Base-by-base conservation (phyloP, 352 stramenopile species). In the Phytophthora podocarpi region DNA sequence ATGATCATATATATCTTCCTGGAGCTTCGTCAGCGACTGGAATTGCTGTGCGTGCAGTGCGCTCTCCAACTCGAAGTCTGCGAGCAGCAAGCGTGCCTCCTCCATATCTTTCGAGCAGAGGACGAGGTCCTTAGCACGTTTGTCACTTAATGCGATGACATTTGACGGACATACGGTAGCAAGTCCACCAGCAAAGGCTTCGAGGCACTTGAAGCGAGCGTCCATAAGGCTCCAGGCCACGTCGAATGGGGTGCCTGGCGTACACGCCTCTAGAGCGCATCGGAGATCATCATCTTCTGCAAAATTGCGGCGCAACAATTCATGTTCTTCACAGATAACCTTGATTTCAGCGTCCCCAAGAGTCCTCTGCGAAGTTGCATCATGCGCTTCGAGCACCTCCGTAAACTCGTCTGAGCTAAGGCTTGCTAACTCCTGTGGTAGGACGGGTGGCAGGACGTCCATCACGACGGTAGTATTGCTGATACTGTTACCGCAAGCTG, bases 131-230 rank as follows among this genome's bases (percentile, higher is more conserved):
- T 11, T 20, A 43, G 13, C 34, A 18, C 23, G 48, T 32, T 11
- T 28, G 21, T 39, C 56, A 40, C 34, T 57, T 10, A 51, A 11
- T 27, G 39, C 20, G 15, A 39, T 37, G 36, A 34, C 41, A 26
- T 31, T 13, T 20, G 32, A 60, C 15, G 64, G 52, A 35, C 64
- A 70, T 2, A 78, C 64, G 3, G 67, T 84, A 21, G 78, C 78
- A n/a, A 87, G 54, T 1, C 73, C 75, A 37, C 70, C 78, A 2
- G 73, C 78, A 40, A 87, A 85, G 23, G 63, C 59, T 43, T 85
- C 70, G 10, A 87, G 62, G 32, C 39, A 41, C 5, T 59, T 67
- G 39, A 84, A 87, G 15, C 73, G 75, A 26, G 53, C 56, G 7
- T 64, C 53, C 1, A 70, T 70, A 18, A 59, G 42, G 9, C 35